These are phyloP conservation scores for Ilex aquifolium DNA, from an alignment of 257 asterid species.

Conservation along the genomic window DNA sequence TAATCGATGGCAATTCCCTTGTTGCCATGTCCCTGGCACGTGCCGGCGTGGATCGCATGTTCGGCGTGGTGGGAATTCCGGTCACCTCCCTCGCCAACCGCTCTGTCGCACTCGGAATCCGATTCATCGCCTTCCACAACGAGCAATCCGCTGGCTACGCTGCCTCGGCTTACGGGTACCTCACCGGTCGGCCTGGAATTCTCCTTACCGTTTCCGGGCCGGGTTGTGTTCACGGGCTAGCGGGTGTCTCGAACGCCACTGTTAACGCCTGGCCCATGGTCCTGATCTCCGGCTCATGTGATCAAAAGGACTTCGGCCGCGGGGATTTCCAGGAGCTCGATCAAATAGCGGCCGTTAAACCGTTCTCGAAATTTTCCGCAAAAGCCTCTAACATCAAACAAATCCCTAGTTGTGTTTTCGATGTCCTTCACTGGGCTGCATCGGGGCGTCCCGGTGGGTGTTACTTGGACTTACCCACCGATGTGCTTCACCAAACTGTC, in stretches of 20 bases:
- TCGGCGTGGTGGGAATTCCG: conserved; percentile 90
- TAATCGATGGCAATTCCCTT: conserved; percentile 56
- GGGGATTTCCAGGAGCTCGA: conserved; percentile 94
- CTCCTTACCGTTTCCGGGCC: conserved; percentile 94
- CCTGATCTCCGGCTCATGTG: conserved; percentile 84
- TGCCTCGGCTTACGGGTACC: conserved; percentile 94
- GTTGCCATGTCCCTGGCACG: conserved; percentile 74
- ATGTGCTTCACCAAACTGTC: conserved; percentile 64
- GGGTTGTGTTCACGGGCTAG: conserved; percentile 90
- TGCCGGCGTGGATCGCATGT: conserved; percentile 65
- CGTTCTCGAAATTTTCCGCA: conserved; percentile 67
- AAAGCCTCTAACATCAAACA: conserved; percentile 57
- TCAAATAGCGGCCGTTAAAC: conserved; percentile 68
- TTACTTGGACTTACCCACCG: conserved; percentile 73
- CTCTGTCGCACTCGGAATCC: conserved; percentile 65
- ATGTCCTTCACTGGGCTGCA: conserved; percentile 50
- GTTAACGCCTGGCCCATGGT: conserved; percentile 86
- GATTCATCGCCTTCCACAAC: conserved; percentile 91
- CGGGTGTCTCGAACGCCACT: conserved; percentile 87
- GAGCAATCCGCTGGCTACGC: conserved; percentile 98
- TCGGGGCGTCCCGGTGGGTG: conserved; percentile 82
- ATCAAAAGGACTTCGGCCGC: conserved; percentile 60
- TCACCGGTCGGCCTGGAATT: conserved; percentile 82
- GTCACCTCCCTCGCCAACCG: conserved; percentile 79
- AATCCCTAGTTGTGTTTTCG: conserved; percentile 58